Conservation (phyloP, 164 flowering plant species). For the Umbilicus rupestris region DNA sequence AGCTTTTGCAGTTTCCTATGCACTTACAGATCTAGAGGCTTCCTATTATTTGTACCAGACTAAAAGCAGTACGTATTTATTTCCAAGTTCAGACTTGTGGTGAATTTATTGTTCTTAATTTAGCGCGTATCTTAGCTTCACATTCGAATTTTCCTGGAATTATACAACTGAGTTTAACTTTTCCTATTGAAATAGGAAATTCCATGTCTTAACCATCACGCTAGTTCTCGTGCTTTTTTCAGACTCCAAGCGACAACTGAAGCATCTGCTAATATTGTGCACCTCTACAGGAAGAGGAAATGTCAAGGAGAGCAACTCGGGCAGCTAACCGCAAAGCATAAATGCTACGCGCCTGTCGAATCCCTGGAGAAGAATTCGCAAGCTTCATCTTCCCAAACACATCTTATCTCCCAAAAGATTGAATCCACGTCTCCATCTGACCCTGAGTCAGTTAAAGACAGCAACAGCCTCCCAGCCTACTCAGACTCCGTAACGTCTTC, state of each 20-base stretch:
- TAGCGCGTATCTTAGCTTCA: not conserved
- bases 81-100: not conserved
- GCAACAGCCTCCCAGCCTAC: constrained; percentile 1
- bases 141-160: not conserved
- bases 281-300: constrained; percentile 8
- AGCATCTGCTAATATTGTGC: not conserved
- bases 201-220: not conserved
- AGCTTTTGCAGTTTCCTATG: not conserved
- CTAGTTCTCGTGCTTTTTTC: not conserved
- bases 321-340: constrained; percentile 5
- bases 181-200: not conserved
- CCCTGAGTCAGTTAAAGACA: not conserved
- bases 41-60: not conserved
- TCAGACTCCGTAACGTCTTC: constrained; percentile 8
- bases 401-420: not conserved
- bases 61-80: not conserved
- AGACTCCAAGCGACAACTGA: not conserved
- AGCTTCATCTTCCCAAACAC: not conserved
- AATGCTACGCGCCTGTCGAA: not conserved
- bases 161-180: too few relatives aligned
- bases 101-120: too few relatives aligned
- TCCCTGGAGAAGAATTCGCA: not conserved
- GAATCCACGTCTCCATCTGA: not conserved
- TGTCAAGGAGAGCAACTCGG: constrained; percentile 3
- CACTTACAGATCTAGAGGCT: not conserved